Base-by-base conservation (phyloP, 73 alveolate species). In the Urostyla sp. region DNA sequence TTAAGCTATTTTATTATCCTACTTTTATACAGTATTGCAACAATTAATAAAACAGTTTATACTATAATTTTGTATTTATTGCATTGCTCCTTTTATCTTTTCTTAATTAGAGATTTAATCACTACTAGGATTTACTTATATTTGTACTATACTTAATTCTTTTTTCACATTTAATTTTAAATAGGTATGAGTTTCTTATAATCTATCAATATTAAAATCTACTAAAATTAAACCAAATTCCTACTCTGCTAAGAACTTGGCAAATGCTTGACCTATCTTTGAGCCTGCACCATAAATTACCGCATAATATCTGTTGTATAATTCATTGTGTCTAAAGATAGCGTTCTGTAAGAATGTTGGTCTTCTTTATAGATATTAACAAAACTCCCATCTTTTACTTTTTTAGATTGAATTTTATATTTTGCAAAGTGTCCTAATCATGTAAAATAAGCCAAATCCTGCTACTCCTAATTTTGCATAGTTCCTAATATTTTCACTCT, bases 241-340 rank as follows among this genome's bases (percentile, higher is more conserved):
- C 51, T 44, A 40, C 21, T 66, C 60, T 5, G 63, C 5, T 26
- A 66, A 44, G 26, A 18, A 44, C 23, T 40, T 37, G 20, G 63
- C 59, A 44, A 31, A 66, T 7, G 44, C 80, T 13, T 3, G 1
- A 16, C 80, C 80, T 2, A 66, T 44, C 49, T 66, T 36, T 6
- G 66, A 11, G 28, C 80, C 80, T 38, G 80, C 80, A 40, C 80
- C 80, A 13, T 15, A 40, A 1, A 66, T 44, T 11, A 66, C 63
- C 5, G 40, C 45, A 66, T 59, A 59, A n/a, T n/a, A n/a, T n/a
- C n/a, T n/a, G n/a, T 16, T 10, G 16, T 40, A 11, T 40, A 11
- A 11, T 10, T 40, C 20, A 40, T 40, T 10, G 20, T 40, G 20
- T 40, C 20, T 16, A 40, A 40, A 40, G 10, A 16, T 16, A 11